phyloP scores from a whole-genome alignment of 2,329 filamentous ascomycete genomes.

The Cytospora paraplurivora region DNA sequence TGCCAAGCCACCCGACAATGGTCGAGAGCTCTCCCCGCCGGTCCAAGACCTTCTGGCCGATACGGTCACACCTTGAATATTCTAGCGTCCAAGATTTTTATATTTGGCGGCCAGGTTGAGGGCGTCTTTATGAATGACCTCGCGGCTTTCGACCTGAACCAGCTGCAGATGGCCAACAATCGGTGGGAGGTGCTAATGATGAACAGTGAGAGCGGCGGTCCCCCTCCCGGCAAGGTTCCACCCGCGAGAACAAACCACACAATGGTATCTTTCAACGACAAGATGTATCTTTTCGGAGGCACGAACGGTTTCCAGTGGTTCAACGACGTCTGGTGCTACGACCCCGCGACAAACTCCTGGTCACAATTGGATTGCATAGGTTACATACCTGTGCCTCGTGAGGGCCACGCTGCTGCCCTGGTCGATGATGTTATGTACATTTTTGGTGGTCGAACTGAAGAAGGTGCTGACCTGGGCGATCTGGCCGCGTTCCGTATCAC shows the following conservation, averaged over 20 bases:
- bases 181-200: slow-evolving; percentile 91
- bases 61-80: slow-evolving; percentile 98
- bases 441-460: slow-evolving; percentile 93
- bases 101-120: slow-evolving; percentile 97
- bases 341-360: slow-evolving; percentile 82
- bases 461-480: slow-evolving; percentile 89
- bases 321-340: slow-evolving; percentile 98
- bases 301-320: slow-evolving; percentile 98
- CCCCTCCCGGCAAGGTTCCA: slow-evolving; percentile 67
- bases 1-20: slow-evolving; percentile 87
- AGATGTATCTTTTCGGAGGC: slow-evolving; percentile 94
- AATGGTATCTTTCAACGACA: slow-evolving; percentile 88
- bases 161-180: slow-evolving; percentile 86
- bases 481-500: slow-evolving; percentile 76
- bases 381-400: slow-evolving; percentile 90
- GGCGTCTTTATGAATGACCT: slow-evolving; percentile 98
- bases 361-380: slow-evolving; percentile 91
- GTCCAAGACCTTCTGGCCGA: slow-evolving; percentile 81
- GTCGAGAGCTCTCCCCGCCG: slow-evolving; percentile 89
- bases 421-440: slow-evolving; percentile 99
- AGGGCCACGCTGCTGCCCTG: slow-evolving; percentile 90
- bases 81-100: slow-evolving; percentile 92
- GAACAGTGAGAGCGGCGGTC: slow-evolving; percentile 66
- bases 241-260: slow-evolving; percentile 94
- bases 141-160: slow-evolving; percentile 92